Conservation (phyloP, 1,284 basidiomycete species). For the Fomitopsis betulina region DNA sequence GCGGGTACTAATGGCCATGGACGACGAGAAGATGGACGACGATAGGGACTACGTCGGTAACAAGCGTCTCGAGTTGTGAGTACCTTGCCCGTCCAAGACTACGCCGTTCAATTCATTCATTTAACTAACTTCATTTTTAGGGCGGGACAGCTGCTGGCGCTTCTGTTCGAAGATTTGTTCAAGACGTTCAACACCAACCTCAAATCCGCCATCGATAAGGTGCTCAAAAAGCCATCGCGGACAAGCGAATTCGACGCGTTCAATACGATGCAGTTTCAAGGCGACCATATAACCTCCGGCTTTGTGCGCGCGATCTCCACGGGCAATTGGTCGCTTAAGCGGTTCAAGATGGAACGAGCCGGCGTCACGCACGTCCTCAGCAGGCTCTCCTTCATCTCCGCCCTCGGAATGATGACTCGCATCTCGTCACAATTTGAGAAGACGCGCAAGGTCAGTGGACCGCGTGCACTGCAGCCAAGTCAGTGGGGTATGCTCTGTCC, state of each 20-base stretch:
- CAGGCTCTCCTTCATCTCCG: constrained; percentile 94
- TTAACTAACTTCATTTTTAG: constrained; percentile 34
- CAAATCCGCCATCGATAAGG: constrained; percentile 96
- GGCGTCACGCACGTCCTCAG: constrained; percentile 98
- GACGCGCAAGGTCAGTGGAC: constrained; percentile 98
- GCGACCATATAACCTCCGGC: constrained; percentile 93
- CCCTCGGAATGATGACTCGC: constrained; percentile 99
- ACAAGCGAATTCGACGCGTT: constrained; percentile 95
- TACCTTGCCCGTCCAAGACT: constrained; percentile 15
- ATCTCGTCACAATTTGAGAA: constrained; percentile 99
- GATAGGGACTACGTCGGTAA: constrained; percentile 99
- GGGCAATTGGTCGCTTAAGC: constrained; percentile 98
- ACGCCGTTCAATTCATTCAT: not conserved
- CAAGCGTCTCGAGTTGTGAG: constrained; percentile 95
- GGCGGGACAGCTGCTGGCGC: constrained; percentile 92
- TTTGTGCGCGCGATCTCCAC: constrained; percentile 98
- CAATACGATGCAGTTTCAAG: constrained; percentile 90
- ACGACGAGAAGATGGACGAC: constrained; percentile 96
- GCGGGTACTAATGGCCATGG: constrained; percentile 93
- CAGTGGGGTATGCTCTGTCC: constrained; percentile 99
- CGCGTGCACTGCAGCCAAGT: constrained; percentile 94
- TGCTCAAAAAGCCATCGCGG: constrained; percentile 94
- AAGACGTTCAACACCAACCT: constrained; percentile 98
- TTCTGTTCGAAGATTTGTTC: constrained; percentile 98
- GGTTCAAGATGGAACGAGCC: constrained; percentile 99